Percentiles rank a stretch among this genome's conserved stretches.
Evolutionary conservation across 2,329 filamentous ascomycete genomes (phyloP).

Genomic region (Phialophora macrospora): DNA sequence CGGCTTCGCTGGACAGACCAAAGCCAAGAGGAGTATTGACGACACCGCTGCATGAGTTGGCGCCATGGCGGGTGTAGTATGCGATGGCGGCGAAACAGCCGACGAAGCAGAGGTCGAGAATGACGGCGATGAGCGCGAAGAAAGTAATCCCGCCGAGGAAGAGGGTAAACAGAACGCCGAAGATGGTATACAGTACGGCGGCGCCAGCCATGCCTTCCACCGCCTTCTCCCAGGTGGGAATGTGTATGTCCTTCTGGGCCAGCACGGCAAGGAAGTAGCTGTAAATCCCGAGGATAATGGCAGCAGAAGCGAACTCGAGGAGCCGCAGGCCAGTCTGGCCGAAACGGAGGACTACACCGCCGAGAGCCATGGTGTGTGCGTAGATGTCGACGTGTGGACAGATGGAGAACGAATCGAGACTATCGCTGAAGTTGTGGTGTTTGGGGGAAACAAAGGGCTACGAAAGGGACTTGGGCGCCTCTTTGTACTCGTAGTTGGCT

Average conservation of each 20-base stretch:
- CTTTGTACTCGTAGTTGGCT: conserved; percentile 20
- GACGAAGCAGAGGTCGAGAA: conserved; percentile 77
- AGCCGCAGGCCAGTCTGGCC: conserved; percentile 73
- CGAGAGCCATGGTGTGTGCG: conserved; percentile 59
- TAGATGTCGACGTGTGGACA: conserved; percentile 7
- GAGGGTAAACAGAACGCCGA: conserved; percentile 76
- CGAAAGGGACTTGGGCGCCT: conserved; percentile 13
- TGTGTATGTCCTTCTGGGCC: conserved; percentile 65
- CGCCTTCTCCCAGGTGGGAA: conserved; percentile 69
- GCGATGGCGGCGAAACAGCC: conserved; percentile 83
- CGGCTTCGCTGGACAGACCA: conserved; percentile 59
- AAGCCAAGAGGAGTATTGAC: conserved; percentile 72
- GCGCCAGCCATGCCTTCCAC: conserved; percentile 79
- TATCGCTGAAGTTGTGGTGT: background rate
- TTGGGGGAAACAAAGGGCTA: background rate
- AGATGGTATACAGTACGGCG: conserved; percentile 73
- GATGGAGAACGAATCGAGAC: background rate
- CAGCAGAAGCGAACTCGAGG: conserved; percentile 73
- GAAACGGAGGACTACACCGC: conserved; percentile 68
- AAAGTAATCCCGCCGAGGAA: conserved; percentile 76
- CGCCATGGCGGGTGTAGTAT: conserved; percentile 71
- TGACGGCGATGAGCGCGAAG: conserved; percentile 72
- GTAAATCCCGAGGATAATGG: conserved; percentile 77
- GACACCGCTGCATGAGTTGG: conserved; percentile 66
- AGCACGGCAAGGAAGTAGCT: conserved; percentile 83